phyloP scores from a whole-genome alignment of 2,329 filamentous ascomycete species.

The Bipolaris bicolor region DNA sequence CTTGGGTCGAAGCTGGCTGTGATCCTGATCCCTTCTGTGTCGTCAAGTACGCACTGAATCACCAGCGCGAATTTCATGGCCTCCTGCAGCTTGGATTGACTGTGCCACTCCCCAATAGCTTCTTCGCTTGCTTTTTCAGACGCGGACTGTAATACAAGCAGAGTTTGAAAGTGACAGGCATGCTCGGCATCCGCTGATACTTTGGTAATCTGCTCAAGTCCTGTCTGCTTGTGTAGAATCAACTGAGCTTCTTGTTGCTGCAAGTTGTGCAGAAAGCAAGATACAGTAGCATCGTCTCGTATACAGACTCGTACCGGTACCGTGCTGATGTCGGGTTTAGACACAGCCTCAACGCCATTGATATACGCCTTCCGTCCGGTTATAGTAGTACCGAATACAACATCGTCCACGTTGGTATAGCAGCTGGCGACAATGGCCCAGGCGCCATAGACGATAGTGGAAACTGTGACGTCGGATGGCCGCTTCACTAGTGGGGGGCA shows the following conservation, averaged over 20 bases:
- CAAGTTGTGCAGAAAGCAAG: slow-evolving; percentile 13
- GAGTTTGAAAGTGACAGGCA: slow-evolving; percentile 55
- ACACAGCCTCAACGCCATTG: slow-evolving; percentile 22
- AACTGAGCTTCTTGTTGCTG: slow-evolving; percentile 25
- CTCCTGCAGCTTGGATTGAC: slow-evolving; percentile 16
- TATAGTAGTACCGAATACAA: not conserved
- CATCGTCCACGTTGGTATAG: slow-evolving; percentile 21
- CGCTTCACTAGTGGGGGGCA: not conserved
- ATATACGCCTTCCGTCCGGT: not conserved
- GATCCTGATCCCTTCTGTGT: slow-evolving; percentile 16
- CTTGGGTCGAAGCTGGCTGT: slow-evolving; percentile 21
- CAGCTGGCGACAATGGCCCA: slow-evolving; percentile 35
- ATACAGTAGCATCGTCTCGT: slow-evolving; percentile 12
- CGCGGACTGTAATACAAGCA: slow-evolving; percentile 57
- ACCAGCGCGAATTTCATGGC: slow-evolving; percentile 2
- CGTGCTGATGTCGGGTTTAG: slow-evolving; percentile 52
- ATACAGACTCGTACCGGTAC: slow-evolving; percentile 40
- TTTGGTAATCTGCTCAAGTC: slow-evolving; percentile 39
- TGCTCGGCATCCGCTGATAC: not conserved
- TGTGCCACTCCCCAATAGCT: slow-evolving; percentile 10
- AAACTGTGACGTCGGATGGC: slow-evolving; percentile 3
- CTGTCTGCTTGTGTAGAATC: slow-evolving; percentile 41
- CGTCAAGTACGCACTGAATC: not conserved
- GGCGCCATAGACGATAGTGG: slow-evolving; percentile 31
- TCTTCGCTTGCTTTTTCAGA: slow-evolving; percentile 1